A percentile compares a stretch with the other conserved stretches of the same genome.
Conservation (phyloP, 495 filamentous ascomycete genomes). For the Penicillium dipodomyicola region DNA sequence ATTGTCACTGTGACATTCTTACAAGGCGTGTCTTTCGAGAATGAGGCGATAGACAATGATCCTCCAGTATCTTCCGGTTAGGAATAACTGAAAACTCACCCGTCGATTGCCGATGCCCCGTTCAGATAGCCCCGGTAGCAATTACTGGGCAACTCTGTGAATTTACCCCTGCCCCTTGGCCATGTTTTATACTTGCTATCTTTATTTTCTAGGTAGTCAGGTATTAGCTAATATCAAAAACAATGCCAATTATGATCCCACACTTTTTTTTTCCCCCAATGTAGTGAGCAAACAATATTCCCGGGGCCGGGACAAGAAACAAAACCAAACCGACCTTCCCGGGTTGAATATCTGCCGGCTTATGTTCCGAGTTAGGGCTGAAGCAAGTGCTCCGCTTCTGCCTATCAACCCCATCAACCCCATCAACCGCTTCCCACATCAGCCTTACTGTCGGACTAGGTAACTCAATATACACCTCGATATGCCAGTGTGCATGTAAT, state of each 20-base stretch:
- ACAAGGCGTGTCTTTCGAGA: constrained; percentile 7
- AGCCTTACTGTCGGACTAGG: background rate
- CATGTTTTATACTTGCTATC: constrained; percentile 22
- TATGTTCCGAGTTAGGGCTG: background rate
- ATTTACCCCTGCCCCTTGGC: constrained; percentile 16
- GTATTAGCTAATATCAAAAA: constrained; percentile 15
- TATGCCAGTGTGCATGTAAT: background rate
- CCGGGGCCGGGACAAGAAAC: background rate
- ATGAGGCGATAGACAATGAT: constrained; percentile 13
- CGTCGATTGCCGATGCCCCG: constrained; percentile 14
- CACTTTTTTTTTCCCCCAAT: constrained; percentile 1
- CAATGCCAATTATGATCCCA: constrained; percentile 17
- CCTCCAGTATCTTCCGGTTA: constrained; percentile 4
- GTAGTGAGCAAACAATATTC: background rate
- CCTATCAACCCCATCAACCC: background rate
- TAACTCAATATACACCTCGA: background rate
- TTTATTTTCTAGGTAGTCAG: constrained; percentile 16
- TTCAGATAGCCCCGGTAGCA: constrained; percentile 12
- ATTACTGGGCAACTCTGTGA: constrained; percentile 21
- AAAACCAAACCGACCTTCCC: background rate
- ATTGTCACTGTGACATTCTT: constrained; percentile 14
- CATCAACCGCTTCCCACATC: background rate
- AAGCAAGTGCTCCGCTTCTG: background rate
- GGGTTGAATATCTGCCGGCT: background rate
- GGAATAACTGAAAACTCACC: constrained; percentile 11